Evolutionary conservation across 2,329 filamentous ascomycete genomes (phyloP), one percentile per base, ranked within the genome.

Genomic region (Scleromitrula shiraiana): DNA sequence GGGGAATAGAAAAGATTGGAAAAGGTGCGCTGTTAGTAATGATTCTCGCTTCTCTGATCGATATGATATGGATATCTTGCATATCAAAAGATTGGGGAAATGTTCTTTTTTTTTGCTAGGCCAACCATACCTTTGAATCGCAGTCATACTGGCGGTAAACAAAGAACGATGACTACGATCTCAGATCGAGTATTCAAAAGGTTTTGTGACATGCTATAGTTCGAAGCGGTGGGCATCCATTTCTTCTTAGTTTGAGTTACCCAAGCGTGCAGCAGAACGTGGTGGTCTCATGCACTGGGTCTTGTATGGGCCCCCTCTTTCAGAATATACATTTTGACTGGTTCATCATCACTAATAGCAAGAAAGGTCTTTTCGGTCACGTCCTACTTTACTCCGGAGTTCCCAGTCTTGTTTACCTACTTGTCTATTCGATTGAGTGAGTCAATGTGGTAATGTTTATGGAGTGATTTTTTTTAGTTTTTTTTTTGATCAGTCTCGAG

Each of bases 201-300:
- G 20, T 17, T 20, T n/a, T 19, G 33, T 37, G 36, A 29, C 19
- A 22, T 7, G 7, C 14, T 20, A n/a, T 37, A n/a, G 36, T 26
- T 26, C 10, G 33, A 46, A 33, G 30, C 10, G 20, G 33, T 39
- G 43, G 35, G 29, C 26, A 30, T 29, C 35, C 19, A n/a, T 22
- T 20, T 46, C 37, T 33, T 29, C 22, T 46, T 32, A 39, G 12
- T 43, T 6, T 17, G 24, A 35, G 37, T 47, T 47, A 47, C 37
- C 30, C 44, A 41, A 47, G 29, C 22, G 27, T 47, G 37, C 37
- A 47, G 44, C 22, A 47, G 37, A 47, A 47, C 37, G 37, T 41
- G 37, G 37, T 47, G 44, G 44, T 47, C 44, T 47, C 44, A 47
- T 47, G 44, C 44, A 47, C 37, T 29, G 22, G 32, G 35, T 41